Conservation (phyloP, 2,329 filamentous ascomycete genomes). For the Pseudocercospora eumusae region DNA sequence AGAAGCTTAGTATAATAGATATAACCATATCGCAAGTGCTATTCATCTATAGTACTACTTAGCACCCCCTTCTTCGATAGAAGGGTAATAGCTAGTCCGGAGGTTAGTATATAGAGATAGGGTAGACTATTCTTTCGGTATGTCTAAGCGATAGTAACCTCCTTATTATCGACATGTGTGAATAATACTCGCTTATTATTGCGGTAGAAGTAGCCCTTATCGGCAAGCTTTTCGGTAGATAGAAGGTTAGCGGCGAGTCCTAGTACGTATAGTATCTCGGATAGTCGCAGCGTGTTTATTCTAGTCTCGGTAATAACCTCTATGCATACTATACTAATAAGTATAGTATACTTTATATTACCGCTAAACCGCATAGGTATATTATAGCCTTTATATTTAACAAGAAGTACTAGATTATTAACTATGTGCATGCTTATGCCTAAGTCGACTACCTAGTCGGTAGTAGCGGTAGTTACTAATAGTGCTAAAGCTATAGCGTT, state of each 20-base stretch:
- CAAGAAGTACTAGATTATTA: background rate
- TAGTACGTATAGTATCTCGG: background rate
- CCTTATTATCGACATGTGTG: no score
- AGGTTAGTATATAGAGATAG: background rate
- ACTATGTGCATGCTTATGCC: no score
- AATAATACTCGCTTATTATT: no score
- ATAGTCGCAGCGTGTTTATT: background rate
- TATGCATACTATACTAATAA: background rate
- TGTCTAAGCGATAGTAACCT: no score
- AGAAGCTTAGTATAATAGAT: background rate
- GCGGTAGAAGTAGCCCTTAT: no score
- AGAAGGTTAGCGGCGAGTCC: no score
- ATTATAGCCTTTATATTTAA: background rate
- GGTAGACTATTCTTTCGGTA: background rate
- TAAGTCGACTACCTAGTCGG: no score
- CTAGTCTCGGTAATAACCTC: background rate
- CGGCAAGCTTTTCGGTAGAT: no score
- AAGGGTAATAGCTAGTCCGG: background rate
- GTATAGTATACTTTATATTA: background rate
- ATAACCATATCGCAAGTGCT: background rate
- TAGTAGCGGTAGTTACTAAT: no score
- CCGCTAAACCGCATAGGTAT: background rate
- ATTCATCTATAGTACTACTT: background rate
- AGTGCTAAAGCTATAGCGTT: no score
- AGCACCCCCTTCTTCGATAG: background rate